These are phyloP conservation scores for Phylloporus rhodoxanthus DNA, from an alignment of 768 basidiomycete genomes.

Conservation along the genomic window DNA sequence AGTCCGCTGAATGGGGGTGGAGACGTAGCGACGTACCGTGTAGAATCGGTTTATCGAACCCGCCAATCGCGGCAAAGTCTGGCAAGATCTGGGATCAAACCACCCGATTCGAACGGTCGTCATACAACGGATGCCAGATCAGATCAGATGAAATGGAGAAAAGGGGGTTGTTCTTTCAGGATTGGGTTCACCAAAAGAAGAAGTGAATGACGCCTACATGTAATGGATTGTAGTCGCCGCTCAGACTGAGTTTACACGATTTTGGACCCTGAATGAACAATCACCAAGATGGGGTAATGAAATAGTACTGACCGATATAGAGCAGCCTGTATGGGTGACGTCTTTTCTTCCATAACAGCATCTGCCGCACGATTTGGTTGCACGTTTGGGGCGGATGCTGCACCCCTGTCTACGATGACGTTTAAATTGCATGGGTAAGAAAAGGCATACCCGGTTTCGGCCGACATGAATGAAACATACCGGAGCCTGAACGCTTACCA, in stretches of 20 bases:
- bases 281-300: background rate
- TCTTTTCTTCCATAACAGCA: constrained; percentile 84
- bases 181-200: background rate
- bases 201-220: constrained; percentile 49
- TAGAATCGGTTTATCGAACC: constrained; percentile 85
- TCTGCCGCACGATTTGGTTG: constrained; percentile 84
- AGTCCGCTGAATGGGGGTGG: background rate
- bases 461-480: constrained; percentile 37
- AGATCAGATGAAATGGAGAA: background rate
- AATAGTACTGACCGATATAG: constrained; percentile 68
- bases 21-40: constrained; percentile 40
- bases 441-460: background rate
- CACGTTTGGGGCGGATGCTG: constrained; percentile 75
- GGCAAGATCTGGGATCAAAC: constrained; percentile 64
- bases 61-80: constrained; percentile 91
- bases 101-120: constrained; percentile 1
- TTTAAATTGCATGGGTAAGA: background rate
- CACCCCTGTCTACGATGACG: constrained; percentile 66
- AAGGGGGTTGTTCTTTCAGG: constrained; percentile 1
- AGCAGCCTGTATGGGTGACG: constrained; percentile 74
- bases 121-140: background rate
- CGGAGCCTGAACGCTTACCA: constrained; percentile 77
- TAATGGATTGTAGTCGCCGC: constrained; percentile 88
- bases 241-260: constrained; percentile 48
- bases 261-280: background rate